Conservation (phyloP, 805 yeast species). For the Alloascoidea africana region DNA sequence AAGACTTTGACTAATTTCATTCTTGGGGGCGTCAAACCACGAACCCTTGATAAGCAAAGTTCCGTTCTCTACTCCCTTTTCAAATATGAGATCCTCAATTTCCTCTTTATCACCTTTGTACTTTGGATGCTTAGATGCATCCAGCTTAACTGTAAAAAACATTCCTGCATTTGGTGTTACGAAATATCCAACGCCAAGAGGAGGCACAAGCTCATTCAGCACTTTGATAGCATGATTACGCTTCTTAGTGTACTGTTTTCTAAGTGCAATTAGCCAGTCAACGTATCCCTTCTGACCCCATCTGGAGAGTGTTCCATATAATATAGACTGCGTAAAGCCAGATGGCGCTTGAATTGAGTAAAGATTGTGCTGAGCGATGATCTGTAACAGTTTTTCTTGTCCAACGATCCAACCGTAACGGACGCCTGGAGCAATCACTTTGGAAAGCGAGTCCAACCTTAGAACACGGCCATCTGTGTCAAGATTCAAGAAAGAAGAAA, state of each 20-base stretch:
- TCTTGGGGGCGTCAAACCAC: neutral
- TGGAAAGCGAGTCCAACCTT: conserved; percentile 52
- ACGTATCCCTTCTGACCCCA: conserved; percentile 89
- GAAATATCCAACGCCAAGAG: too few relatives aligned
- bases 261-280: conserved; percentile 73
- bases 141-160: conserved; percentile 58
- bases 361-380: conserved; percentile 37
- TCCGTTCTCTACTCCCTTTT: neutral
- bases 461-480: conserved; percentile 54
- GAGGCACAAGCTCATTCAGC: too few relatives aligned
- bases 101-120: conserved; percentile 11
- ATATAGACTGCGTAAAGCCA: conserved; percentile 57
- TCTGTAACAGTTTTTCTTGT: neutral
- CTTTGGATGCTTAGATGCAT: conserved; percentile 68
- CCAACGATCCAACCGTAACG: conserved; percentile 42
- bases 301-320: conserved; percentile 54
- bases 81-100: neutral
- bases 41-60: neutral
- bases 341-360: conserved; percentile 61
- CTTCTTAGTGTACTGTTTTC: conserved; percentile 66
- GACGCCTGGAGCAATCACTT: conserved; percentile 50
- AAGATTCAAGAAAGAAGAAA: conserved; percentile 33
- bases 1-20: too few relatives aligned
- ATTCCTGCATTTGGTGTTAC: conserved; percentile 61
- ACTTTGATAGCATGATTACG: conserved; percentile 81